These are phyloP conservation scores for Dictyostelium discoideum DNA, from an alignment of 78 protist species.

Conservation along the genomic window DNA sequence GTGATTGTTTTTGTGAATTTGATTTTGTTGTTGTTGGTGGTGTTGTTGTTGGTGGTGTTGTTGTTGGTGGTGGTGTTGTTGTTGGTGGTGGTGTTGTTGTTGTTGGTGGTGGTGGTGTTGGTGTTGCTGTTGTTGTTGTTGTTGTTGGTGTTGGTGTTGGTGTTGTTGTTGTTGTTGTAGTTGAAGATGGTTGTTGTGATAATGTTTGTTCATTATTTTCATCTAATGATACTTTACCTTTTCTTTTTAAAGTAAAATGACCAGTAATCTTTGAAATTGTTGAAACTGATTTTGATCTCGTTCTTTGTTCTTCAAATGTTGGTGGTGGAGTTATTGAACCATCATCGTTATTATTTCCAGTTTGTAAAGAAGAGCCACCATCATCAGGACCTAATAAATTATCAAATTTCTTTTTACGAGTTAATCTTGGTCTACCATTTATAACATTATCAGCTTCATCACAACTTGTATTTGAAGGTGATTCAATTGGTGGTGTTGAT, in stretches of 20 bases:
- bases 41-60: background rate
- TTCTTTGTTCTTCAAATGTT: background rate
- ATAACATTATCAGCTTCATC: background rate
- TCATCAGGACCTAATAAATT: background rate
- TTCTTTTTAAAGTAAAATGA: constrained; percentile 29
- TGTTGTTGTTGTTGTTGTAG: background rate
- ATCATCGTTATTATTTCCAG: background rate
- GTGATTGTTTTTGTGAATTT: background rate
- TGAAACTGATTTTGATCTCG: constrained; percentile 20
- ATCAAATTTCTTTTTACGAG: background rate
- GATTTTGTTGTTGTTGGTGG: background rate
- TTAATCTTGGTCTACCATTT: background rate
- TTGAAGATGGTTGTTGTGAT: background rate
- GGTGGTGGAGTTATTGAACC: background rate
- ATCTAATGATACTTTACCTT: background rate
- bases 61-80: background rate
- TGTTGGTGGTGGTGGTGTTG: background rate
- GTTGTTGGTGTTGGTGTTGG: background rate
- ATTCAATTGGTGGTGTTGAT: background rate
- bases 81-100: too few species aligned
- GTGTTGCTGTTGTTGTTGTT: background rate
- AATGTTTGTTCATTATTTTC: background rate
- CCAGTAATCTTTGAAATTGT: constrained; percentile 30
- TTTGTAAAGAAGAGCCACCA: background rate
- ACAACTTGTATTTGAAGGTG: background rate